Evolutionary conservation across 345 rosid genomes (phyloP).

Genomic region (Rhodamnia rubescens): DNA sequence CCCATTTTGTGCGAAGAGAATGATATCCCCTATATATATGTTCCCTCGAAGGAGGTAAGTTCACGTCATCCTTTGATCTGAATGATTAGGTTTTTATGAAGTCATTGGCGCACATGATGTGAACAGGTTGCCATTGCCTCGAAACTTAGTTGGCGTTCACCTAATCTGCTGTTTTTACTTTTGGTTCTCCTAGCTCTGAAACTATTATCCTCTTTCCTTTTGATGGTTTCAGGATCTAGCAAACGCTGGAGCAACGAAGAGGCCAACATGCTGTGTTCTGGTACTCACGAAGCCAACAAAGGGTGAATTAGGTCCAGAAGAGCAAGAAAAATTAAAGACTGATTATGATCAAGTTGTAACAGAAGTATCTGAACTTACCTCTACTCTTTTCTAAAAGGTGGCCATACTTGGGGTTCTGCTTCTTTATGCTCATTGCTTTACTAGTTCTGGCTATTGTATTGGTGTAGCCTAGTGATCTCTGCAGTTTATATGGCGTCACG

Average conservation of each 20-base stretch:
- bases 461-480: not conserved
- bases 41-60: slow-evolving; percentile 81
- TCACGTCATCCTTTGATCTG: not conserved
- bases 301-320: slow-evolving; percentile 64
- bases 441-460: not conserved
- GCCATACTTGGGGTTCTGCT: not conserved
- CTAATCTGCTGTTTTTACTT: not conserved
- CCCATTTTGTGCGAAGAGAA: slow-evolving; percentile 87
- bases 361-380: slow-evolving; percentile 49
- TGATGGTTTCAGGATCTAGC: slow-evolving; percentile 67
- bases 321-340: slow-evolving; percentile 49
- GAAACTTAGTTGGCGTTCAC: not conserved
- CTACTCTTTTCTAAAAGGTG: slow-evolving; percentile 31
- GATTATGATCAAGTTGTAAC: slow-evolving; percentile 53
- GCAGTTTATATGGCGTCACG: not conserved
- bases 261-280: slow-evolving; percentile 94
- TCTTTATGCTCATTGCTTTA: not conserved
- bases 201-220: not conserved
- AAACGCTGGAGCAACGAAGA: slow-evolving; percentile 79
- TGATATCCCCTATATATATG: slow-evolving; percentile 79
- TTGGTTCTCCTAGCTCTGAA: not conserved
- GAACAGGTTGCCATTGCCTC: not conserved
- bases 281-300: slow-evolving; percentile 70
- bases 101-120: not conserved
- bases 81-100: not conserved